Evolutionary conservation across 2,329 filamentous ascomycete species (phyloP).

Genomic region (Venturia pyrina): DNA sequence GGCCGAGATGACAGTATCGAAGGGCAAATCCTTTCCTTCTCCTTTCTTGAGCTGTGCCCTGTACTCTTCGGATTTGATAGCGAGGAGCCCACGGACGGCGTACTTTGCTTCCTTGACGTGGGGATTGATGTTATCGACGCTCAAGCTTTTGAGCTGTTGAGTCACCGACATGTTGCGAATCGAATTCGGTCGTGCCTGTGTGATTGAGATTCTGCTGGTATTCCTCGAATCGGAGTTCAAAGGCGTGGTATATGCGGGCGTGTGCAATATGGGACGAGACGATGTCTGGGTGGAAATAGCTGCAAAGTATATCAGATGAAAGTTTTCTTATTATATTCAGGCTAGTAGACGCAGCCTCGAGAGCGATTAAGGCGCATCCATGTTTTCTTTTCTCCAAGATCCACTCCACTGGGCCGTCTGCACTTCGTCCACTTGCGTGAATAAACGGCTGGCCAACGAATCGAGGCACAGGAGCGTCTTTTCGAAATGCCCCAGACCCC

Average conservation of each 20-base stretch:
- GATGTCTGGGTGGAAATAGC: not conserved
- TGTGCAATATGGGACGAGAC: not conserved
- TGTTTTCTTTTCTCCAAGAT: not conserved
- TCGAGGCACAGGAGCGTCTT: too few relatives aligned
- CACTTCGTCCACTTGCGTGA: not conserved
- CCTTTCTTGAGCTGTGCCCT: constrained; percentile 57
- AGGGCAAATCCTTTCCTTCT: constrained; percentile 61
- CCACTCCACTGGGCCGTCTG: not conserved
- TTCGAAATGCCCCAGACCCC: not conserved
- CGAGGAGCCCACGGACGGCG: constrained; percentile 91
- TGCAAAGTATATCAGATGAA: not conserved
- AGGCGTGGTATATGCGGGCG: not conserved
- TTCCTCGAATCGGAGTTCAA: not conserved
- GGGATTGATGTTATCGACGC: constrained; percentile 82
- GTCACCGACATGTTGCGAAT: constrained; percentile 9
- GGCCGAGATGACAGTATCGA: constrained; percentile 84
- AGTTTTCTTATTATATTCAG: not conserved
- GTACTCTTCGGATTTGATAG: constrained; percentile 86
- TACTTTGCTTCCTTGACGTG: constrained; percentile 83
- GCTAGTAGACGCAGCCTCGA: not conserved
- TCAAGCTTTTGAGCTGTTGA: constrained; percentile 36
- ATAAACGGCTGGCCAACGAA: not conserved
- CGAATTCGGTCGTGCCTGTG: not conserved
- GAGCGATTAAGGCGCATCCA: not conserved
- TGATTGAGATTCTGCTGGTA: not conserved